Percentiles rank a stretch among this genome's conserved stretches.
phyloP scores from a whole-genome alignment of 2,329 filamentous ascomycete genomes.

The Mariannaea sp. region DNA sequence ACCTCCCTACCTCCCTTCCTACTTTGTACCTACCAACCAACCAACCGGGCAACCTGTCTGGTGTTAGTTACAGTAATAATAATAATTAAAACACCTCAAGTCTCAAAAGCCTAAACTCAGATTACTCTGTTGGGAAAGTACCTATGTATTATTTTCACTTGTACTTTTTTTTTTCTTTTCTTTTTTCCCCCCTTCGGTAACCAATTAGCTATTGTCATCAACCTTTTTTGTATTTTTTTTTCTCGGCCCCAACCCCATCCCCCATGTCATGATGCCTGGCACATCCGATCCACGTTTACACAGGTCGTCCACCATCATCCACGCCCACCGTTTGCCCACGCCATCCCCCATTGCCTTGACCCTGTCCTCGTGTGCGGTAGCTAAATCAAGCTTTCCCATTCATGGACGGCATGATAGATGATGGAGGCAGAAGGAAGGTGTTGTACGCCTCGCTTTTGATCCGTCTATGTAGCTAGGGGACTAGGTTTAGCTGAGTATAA shows the following conservation, averaged over 20 bases:
- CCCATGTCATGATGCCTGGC: conserved; percentile 19
- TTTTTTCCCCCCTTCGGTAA: too few species aligned
- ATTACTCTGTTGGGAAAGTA: too few species aligned
- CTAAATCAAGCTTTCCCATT: conserved; percentile 22
- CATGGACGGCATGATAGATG: conserved; percentile 11
- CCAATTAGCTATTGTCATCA: neutral
- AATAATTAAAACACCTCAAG: too few species aligned
- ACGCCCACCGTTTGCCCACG: conserved; percentile 13
- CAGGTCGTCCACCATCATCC: neutral
- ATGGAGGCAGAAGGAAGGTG: conserved; percentile 11
- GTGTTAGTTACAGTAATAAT: too few species aligned
- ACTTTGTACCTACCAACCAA: too few species aligned
- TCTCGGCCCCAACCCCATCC: conserved; percentile 14
- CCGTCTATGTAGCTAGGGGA: too few species aligned
- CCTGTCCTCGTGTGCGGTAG: conserved; percentile 26
- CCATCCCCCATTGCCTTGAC: conserved; percentile 19
- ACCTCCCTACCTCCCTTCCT: too few species aligned
- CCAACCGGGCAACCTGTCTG: too few species aligned
- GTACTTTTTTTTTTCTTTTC: too few species aligned
- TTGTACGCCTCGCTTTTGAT: conserved; percentile 19
- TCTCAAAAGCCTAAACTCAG: too few species aligned
- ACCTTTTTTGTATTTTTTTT: conserved; percentile 1
- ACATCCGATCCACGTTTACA: conserved; percentile 8
- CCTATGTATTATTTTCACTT: too few species aligned
- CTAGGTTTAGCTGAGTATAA: conserved; percentile 43